Evolutionary conservation across 495 filamentous ascomycete species (phyloP), one percentile per base, ranked within the genome.

Genomic region (Aspergillus baeticus): DNA sequence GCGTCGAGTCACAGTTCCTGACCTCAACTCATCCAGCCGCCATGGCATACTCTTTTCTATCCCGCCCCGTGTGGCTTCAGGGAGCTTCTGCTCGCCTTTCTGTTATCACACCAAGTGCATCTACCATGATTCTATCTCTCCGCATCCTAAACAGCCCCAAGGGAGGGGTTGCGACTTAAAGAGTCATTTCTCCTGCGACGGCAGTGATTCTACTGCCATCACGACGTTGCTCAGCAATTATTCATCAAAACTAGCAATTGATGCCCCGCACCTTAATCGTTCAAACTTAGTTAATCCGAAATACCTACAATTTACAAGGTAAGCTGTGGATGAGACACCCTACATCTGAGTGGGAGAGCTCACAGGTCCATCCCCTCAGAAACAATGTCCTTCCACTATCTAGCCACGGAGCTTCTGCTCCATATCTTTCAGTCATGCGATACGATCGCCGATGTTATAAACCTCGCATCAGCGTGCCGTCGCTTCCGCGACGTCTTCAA

Each of bases 61-160:
- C 60, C 52, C 68, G 66, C 68, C 69, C 62, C 54, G 34, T 52
- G 64, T 55, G 71, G 69, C 64, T 64, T 59, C 51, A 60, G 54
- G 56, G 17, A 41, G 21, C 41, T 35, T 29, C 55, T 64, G 37
- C 50, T 39, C 39, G 54, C 61, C 44, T 60, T 57, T 57, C 59
- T 54, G 54, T 49, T 35, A 66, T 72, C 62, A 44, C 38, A 22
- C n/a, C 31, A 31, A 22, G 35, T 0, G 22, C 46, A 29, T 35
- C 39, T 50, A 35, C 15, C 74, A 78, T 69, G 57, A 72, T 63
- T 63, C 36, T 43, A n/a, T 5, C 21, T 21, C n/a, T 50, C 43
- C 65, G 66, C 63, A 65, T 66, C 61, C 63, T 75, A 59, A 66
- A 85, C 83, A 87, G 81, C 87, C 89, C 88, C 88, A 89, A 85